phyloP scores from a whole-genome alignment of 2,329 filamentous ascomycete species.

The Fusarium sp. region DNA sequence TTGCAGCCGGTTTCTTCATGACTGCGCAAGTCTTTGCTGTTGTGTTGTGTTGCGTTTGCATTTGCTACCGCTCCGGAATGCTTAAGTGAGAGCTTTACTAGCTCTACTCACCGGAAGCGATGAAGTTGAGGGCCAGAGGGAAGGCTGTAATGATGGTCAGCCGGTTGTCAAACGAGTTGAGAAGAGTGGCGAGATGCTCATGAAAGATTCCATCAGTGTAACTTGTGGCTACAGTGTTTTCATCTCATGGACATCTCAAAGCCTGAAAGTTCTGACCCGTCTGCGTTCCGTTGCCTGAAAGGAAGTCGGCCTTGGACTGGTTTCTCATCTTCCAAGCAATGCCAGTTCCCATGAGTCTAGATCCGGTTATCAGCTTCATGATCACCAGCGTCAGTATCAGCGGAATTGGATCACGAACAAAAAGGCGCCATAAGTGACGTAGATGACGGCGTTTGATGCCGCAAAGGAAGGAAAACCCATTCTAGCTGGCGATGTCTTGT shows the following conservation, averaged over 20 bases:
- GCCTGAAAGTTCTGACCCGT: slow-evolving; percentile 70
- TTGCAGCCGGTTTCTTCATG: slow-evolving; percentile 16
- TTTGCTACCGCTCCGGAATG: slow-evolving; percentile 72
- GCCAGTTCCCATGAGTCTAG: slow-evolving; percentile 70
- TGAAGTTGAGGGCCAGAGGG: slow-evolving; percentile 87
- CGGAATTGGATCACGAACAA: slow-evolving; percentile 64
- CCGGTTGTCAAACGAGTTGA: neutral
- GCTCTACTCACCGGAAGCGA: slow-evolving; percentile 86
- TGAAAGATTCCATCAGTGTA: neutral
- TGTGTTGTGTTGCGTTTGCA: slow-evolving; percentile 53
- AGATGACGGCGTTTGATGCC: slow-evolving; percentile 87
- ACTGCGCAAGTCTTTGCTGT: slow-evolving; percentile 39
- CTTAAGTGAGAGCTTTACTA: slow-evolving; percentile 39
- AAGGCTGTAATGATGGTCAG: slow-evolving; percentile 67
- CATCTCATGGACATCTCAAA: slow-evolving; percentile 5
- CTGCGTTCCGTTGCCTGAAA: slow-evolving; percentile 83
- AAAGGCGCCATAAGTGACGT: slow-evolving; percentile 81
- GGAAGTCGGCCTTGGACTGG: slow-evolving; percentile 76
- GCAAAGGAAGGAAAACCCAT: slow-evolving; percentile 81
- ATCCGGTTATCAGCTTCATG: slow-evolving; percentile 28
- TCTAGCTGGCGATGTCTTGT: neutral
- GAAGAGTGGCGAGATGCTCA: neutral
- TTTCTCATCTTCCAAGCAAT: slow-evolving; percentile 68
- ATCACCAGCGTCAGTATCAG: neutral
- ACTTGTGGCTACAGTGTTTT: neutral